phyloP scores from a whole-genome alignment of 805 yeast species.

The Ogataea glucozyma region DNA sequence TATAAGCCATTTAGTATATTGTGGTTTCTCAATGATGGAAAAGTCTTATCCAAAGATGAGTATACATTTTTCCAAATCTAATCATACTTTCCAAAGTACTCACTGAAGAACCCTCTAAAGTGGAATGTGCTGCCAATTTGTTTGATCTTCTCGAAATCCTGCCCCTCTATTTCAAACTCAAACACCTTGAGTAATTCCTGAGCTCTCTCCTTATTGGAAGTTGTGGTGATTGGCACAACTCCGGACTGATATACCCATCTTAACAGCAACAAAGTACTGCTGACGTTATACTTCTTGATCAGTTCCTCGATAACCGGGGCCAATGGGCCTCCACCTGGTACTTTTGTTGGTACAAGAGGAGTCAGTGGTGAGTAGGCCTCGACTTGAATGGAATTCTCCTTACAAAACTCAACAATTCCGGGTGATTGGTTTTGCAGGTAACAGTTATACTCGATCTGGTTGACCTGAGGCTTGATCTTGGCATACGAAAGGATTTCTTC shows the following conservation, averaged over 20 bases:
- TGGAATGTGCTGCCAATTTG: slow-evolving; percentile 40
- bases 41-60: no score
- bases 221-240: slow-evolving; percentile 73
- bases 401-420: slow-evolving; percentile 52
- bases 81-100: slow-evolving; percentile 21
- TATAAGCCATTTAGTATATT: not conserved
- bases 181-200: slow-evolving; percentile 55
- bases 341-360: slow-evolving; percentile 51
- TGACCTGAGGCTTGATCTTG: slow-evolving; percentile 55
- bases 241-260: slow-evolving; percentile 70
- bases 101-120: slow-evolving; percentile 27
- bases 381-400: slow-evolving; percentile 49
- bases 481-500: slow-evolving; percentile 44
- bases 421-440: slow-evolving; percentile 65
- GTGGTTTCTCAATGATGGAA: no score
- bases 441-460: slow-evolving; percentile 71
- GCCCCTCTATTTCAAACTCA: slow-evolving; percentile 51
- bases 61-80: slow-evolving; percentile 7
- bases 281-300: slow-evolving; percentile 55
- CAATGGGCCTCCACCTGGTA: slow-evolving; percentile 41
- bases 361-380: slow-evolving; percentile 71
- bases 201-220: slow-evolving; percentile 58
- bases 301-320: slow-evolving; percentile 40
- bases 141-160: slow-evolving; percentile 49
- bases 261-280: slow-evolving; percentile 64